phyloP scores from a whole-genome alignment of 2,329 filamentous ascomycete genomes.

The Drechslerella dactyloides region DNA sequence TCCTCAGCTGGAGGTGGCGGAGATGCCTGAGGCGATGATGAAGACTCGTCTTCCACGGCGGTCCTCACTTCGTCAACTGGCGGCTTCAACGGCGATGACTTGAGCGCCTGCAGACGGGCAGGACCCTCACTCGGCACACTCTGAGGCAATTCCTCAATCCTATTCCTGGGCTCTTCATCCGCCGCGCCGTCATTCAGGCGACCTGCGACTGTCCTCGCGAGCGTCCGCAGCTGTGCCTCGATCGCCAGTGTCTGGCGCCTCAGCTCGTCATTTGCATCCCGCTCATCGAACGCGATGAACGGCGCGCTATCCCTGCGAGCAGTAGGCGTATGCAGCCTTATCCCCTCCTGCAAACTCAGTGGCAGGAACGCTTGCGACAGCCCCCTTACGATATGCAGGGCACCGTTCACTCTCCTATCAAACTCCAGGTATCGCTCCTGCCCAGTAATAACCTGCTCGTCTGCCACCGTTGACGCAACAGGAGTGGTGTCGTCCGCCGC shows the following conservation, averaged over 20 bases:
- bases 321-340: constrained; percentile 20
- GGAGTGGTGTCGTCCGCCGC: constrained; percentile 26
- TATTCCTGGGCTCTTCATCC: constrained; percentile 35
- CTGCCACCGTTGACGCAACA: constrained; percentile 34
- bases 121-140: constrained; percentile 38
- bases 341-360: constrained; percentile 37
- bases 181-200: constrained; percentile 11
- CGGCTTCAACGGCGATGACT: constrained; percentile 18
- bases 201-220: constrained; percentile 32
- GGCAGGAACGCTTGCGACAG: constrained; percentile 41
- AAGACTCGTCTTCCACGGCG: not conserved
- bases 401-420: constrained; percentile 39
- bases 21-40: not conserved
- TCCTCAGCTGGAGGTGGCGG: constrained; percentile 10
- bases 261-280: constrained; percentile 42
- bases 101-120: constrained; percentile 5
- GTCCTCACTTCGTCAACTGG: not conserved
- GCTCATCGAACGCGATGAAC: constrained; percentile 38
- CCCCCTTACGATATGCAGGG: constrained; percentile 36
- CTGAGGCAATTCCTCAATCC: constrained; percentile 43
- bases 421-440: constrained; percentile 42
- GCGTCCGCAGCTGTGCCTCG: constrained; percentile 33
- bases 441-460: constrained; percentile 32
- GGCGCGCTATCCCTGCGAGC: constrained; percentile 25
- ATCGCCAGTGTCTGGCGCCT: constrained; percentile 36